These are phyloP conservation scores for Cotoneaster glaucophyllus DNA, from an alignment of 306 rosid genomes.

Conservation along the genomic window DNA sequence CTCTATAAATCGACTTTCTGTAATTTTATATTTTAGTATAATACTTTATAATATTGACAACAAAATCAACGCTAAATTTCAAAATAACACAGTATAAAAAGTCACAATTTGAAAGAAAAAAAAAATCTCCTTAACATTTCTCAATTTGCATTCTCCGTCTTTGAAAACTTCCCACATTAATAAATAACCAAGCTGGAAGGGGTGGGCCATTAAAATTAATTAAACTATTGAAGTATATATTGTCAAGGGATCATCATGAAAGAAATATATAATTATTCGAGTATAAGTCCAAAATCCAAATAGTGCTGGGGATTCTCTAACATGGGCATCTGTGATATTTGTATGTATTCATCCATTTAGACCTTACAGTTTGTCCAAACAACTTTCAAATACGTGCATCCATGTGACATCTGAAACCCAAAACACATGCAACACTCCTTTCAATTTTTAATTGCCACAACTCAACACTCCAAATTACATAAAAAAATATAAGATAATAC, in stretches of 20 bases:
- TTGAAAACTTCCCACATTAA: background rate
- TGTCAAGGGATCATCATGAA: background rate
- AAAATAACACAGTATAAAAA: no score
- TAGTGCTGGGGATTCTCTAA: conserved; percentile 10
- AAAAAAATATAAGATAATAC: background rate
- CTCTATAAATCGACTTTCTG: fast-evolving
- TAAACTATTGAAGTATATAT: no score
- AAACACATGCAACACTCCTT: background rate
- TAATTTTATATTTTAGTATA: fast-evolving
- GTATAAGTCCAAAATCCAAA: background rate
- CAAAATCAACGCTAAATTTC: no score
- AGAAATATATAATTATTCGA: background rate
- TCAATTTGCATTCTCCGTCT: background rate
- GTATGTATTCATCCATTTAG: background rate
- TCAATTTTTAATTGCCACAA: background rate
- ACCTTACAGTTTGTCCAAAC: conserved; percentile 1
- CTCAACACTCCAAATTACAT: conserved; percentile 2
- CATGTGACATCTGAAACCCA: conserved; percentile 23
- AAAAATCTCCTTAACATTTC: no score
- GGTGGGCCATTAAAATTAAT: background rate
- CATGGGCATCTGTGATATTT: background rate
- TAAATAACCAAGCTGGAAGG: background rate
- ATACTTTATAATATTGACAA: no score
- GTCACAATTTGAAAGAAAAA: no score
- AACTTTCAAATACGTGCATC: conserved; percentile 25